phyloP scores from a whole-genome alignment of 164 flowering plant genomes.

The Amborella trichopoda region DNA sequence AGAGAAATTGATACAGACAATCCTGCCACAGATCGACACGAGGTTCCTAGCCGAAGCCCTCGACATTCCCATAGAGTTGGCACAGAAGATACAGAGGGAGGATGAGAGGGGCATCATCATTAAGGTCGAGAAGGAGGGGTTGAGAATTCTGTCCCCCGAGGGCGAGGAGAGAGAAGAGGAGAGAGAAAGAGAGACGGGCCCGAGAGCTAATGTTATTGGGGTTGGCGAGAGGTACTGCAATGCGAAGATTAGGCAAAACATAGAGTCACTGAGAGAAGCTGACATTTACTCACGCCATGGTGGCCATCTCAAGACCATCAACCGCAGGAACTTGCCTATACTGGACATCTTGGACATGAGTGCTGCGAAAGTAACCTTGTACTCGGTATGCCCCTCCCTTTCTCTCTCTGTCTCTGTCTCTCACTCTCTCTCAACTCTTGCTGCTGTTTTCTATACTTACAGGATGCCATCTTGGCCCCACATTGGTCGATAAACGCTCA shows the following conservation, averaged over 20 bases:
- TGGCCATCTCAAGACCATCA: slow-evolving; percentile 39
- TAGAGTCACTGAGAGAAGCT: slow-evolving; percentile 33
- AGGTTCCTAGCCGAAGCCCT: slow-evolving; percentile 15
- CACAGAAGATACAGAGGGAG: slow-evolving; percentile 13
- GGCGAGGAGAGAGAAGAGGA: slow-evolving; percentile 2
- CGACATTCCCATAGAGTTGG: slow-evolving; percentile 18
- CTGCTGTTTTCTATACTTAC: slow-evolving; percentile 1
- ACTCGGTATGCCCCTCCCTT: slow-evolving; percentile 21
- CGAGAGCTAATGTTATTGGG: slow-evolving; percentile 23
- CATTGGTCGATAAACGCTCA: slow-evolving; percentile 49
- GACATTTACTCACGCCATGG: slow-evolving; percentile 41
- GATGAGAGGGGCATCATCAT: slow-evolving; percentile 22
- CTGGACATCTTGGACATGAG: slow-evolving; percentile 35
- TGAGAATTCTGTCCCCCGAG: slow-evolving; percentile 20
- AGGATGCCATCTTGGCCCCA: slow-evolving; percentile 47
- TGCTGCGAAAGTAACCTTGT: slow-evolving; percentile 41
- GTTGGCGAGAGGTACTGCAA: slow-evolving; percentile 55
- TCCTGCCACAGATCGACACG: slow-evolving; percentile 20
- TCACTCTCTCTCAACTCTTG: neutral
- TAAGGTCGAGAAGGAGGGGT: slow-evolving; percentile 14
- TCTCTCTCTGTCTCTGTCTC: neutral
- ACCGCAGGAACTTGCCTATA: slow-evolving; percentile 50
- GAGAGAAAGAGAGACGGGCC: slow-evolving; percentile 1
- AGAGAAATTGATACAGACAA: slow-evolving; percentile 19
- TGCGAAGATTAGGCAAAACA: slow-evolving; percentile 32